Evolutionary conservation across 192 early-diverging fungal genomes (phyloP), one percentile per base, ranked within the genome.

Genomic region (Fimicolochytrium jonesii): DNA sequence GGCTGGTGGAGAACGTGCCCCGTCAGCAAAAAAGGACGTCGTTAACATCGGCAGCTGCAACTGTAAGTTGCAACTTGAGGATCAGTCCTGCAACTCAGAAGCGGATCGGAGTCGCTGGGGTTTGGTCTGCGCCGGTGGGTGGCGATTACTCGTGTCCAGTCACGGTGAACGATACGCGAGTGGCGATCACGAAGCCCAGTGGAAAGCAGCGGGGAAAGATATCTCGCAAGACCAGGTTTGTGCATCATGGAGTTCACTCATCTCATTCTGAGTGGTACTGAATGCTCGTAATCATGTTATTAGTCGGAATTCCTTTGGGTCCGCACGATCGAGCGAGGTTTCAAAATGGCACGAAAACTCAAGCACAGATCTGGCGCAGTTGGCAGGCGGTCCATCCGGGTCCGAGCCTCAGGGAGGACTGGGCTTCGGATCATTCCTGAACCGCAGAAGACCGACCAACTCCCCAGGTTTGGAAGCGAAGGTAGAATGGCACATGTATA

Each of bases 281-380:
- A n/a, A n/a, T n/a, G n/a, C n/a, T n/a, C n/a, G n/a, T n/a, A n/a
- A n/a, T n/a, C n/a, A n/a, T n/a, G n/a, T n/a, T n/a, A n/a, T n/a
- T n/a, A n/a, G n/a, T n/a, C n/a, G n/a, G n/a, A n/a, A n/a, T n/a
- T 39, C 37, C 37, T 39, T 39, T 39, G 37, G 37, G 17, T 11
- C 37, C 7, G 18, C 23, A 13, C 23, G 18, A 23, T 5, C 13
- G n/a, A 23, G 43, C 15, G n/a, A 17, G 15, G 23, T 23, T 44
- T 42, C 63, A 61, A 26, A 64, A 45, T 52, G 37, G 37, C 17
- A 39, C 37, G 17, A 39, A 39, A 39, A 7, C 7, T 7, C 7
- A 7, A 39, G 43, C 18, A 44, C 3, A 44, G 13, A 13, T 44
- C 3, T 44, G 4, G 3, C 43, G 4, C 4, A 44, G 15, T 22